These are phyloP conservation scores for Cercospora sp. DNA, from an alignment of 2,329 filamentous ascomycete genomes.

Conservation along the genomic window DNA sequence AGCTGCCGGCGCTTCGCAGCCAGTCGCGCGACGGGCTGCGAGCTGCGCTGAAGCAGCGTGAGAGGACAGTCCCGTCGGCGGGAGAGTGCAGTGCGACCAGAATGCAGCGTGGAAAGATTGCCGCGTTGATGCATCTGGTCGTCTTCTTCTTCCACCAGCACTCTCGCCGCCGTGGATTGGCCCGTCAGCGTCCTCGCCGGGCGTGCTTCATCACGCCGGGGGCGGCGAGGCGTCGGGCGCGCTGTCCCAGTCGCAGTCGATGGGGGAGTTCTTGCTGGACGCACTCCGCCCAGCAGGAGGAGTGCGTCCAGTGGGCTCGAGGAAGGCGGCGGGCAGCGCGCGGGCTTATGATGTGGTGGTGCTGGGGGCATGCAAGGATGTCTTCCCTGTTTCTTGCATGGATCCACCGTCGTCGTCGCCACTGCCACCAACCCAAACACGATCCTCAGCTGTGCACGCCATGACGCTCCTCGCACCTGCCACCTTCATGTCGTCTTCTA, in stretches of 20 bases:
- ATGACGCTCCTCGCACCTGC: not conserved
- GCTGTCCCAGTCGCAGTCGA: not conserved
- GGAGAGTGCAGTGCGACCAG: not conserved
- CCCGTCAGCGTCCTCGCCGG: not conserved
- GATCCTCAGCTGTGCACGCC: not conserved
- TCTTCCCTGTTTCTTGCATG: slow-evolving; percentile 10
- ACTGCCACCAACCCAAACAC: not conserved
- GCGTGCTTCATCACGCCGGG: not conserved
- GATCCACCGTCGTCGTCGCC: not conserved
- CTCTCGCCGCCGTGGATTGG: not conserved
- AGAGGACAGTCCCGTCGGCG: not conserved
- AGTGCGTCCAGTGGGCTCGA: slow-evolving; percentile 13
- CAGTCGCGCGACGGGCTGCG: slow-evolving; percentile 16
- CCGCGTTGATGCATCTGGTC: not conserved
- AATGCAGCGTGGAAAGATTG: not conserved
- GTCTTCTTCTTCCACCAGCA: not conserved
- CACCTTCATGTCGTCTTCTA: not conserved
- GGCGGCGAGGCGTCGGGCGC: not conserved
- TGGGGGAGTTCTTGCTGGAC: slow-evolving; percentile 17
- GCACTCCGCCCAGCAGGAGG: slow-evolving; percentile 25
- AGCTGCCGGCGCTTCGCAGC: slow-evolving; percentile 2
- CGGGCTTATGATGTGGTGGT: not conserved
- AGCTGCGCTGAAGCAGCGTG: slow-evolving; percentile 8
- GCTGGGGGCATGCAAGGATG: slow-evolving; percentile 7
- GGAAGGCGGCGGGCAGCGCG: not conserved